Percentiles rank a stretch among this genome's conserved stretches.
Evolutionary conservation across 345 rosid genomes (phyloP).

Genomic region (Orychophragmus violaceus): DNA sequence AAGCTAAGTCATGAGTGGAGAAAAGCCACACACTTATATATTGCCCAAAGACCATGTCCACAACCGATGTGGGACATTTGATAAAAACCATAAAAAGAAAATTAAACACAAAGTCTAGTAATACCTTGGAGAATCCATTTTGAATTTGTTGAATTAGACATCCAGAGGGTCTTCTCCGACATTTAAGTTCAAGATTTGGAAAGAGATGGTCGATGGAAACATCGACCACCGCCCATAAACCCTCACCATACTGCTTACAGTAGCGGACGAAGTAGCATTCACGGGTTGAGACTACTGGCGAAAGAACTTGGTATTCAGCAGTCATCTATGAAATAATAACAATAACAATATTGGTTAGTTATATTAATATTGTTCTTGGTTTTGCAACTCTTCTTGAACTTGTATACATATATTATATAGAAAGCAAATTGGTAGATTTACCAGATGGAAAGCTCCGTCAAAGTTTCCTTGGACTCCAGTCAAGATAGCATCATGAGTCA

Average conservation of each 20-base stretch:
- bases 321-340: slow-evolving; percentile 55
- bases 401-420: neutral
- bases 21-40: too few relatives aligned
- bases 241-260: slow-evolving; percentile 66
- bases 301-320: slow-evolving; percentile 69
- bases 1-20: too few relatives aligned
- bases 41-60: too few relatives aligned
- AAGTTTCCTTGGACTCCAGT: slow-evolving; percentile 67
- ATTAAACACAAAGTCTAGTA: neutral
- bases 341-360: slow-evolving; percentile 1
- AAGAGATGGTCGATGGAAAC: slow-evolving; percentile 71
- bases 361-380: neutral
- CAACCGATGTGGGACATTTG: too few relatives aligned
- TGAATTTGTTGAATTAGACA: slow-evolving; percentile 77
- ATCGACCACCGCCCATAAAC: slow-evolving; percentile 91
- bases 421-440: slow-evolving; percentile 12
- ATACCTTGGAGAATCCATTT: slow-evolving; percentile 77
- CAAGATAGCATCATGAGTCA: slow-evolving; percentile 52
- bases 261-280: slow-evolving; percentile 68
- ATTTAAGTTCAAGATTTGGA: slow-evolving; percentile 41
- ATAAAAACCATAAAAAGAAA: neutral
- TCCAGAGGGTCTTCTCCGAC: slow-evolving; percentile 85
- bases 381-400: neutral
- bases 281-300: slow-evolving; percentile 79
- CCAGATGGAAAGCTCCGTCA: slow-evolving; percentile 81